Evolutionary conservation across 2,329 filamentous ascomycete genomes (phyloP).

Genomic region (Fusarium sp.): DNA sequence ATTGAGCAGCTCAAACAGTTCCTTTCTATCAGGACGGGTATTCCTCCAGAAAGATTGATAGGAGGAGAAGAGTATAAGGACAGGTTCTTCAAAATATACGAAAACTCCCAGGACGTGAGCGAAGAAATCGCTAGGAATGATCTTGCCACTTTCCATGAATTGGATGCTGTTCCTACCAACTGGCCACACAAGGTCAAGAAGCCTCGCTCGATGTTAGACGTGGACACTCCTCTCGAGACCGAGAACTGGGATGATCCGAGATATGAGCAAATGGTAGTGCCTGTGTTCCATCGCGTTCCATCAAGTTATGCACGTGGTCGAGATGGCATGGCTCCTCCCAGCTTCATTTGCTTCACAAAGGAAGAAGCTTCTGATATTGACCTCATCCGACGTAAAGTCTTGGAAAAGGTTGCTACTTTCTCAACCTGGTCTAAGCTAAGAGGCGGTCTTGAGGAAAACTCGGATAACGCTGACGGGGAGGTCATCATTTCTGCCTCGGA

Average conservation of each 20-base stretch:
- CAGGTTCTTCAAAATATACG: slow-evolving; percentile 88
- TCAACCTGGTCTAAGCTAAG: slow-evolving; percentile 76
- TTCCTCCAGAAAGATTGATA: slow-evolving; percentile 75
- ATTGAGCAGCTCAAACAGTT: slow-evolving; percentile 76
- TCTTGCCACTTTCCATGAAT: slow-evolving; percentile 77
- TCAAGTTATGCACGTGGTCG: slow-evolving; percentile 46
- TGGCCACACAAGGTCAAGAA: slow-evolving; percentile 69
- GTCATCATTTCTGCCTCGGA: slow-evolving; percentile 73
- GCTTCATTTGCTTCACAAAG: slow-evolving; percentile 79
- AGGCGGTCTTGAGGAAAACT: slow-evolving; percentile 59
- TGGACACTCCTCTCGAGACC: slow-evolving; percentile 52
- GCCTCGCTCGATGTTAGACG: slow-evolving; percentile 63
- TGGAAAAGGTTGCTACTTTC: slow-evolving; percentile 79
- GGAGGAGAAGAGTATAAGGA: slow-evolving; percentile 84
- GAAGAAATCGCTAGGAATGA: slow-evolving; percentile 78
- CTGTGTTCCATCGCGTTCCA: slow-evolving; percentile 72
- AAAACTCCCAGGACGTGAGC: slow-evolving; percentile 73
- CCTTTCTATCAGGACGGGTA: slow-evolving; percentile 73
- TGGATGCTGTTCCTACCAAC: slow-evolving; percentile 84
- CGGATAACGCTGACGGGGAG: slow-evolving; percentile 72
- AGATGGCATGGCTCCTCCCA: slow-evolving; percentile 59
- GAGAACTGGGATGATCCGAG: slow-evolving; percentile 69
- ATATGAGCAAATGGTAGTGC: slow-evolving; percentile 75
- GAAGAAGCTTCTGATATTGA: slow-evolving; percentile 77
- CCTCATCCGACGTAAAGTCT: slow-evolving; percentile 79